These are phyloP conservation scores for Cymbopogon citratus DNA, from an alignment of 176 grass and related monocot genomes.

Conservation along the genomic window DNA sequence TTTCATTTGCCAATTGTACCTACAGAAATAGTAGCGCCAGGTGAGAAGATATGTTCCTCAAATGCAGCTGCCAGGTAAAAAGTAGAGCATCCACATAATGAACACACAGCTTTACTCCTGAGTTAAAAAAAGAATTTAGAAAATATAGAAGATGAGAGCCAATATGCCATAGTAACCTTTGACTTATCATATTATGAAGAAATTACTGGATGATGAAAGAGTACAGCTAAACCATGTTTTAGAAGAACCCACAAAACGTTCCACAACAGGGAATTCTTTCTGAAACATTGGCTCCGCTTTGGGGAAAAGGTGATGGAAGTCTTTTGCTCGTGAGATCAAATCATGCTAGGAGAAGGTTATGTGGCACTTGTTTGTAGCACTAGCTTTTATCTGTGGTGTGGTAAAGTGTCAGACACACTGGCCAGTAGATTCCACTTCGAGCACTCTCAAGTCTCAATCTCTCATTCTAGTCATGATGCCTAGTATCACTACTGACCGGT, in stretches of 20 bases:
- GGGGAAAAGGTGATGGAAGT: background rate
- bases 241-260: background rate
- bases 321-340: background rate
- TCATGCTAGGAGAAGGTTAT: background rate
- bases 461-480: background rate
- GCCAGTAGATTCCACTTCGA: background rate
- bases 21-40: constrained; percentile 6
- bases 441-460: too few species aligned
- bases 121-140: background rate
- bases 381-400: background rate
- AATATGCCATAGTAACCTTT: background rate
- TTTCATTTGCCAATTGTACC: constrained; percentile 89
- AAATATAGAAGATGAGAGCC: background rate
- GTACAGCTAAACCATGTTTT: background rate
- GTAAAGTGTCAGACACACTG: background rate
- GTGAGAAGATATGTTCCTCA: background rate
- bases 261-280: background rate
- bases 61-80: background rate
- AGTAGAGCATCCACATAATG: background rate
- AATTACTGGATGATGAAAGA: background rate
- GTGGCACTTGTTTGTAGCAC: background rate
- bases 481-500: background rate
- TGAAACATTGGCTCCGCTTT: background rate
- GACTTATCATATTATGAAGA: background rate
- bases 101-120: background rate